Percentiles rank a stretch among this genome's conserved stretches.
Evolutionary conservation across 129 eudicot genomes (phyloP).

Genomic region (Flaveria sonorensis): DNA sequence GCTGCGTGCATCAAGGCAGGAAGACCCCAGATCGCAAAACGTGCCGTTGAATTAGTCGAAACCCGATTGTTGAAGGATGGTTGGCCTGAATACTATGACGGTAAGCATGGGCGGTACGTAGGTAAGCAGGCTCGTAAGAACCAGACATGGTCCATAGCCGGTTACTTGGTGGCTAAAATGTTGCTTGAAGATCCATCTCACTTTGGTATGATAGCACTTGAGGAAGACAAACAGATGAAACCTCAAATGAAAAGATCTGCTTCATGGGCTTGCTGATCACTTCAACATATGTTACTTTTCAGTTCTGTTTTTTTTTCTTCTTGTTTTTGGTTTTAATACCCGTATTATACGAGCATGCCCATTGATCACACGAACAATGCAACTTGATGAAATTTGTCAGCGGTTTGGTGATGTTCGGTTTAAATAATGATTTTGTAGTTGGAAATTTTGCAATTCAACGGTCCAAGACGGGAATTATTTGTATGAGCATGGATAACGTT

Average conservation of each 20-base stretch:
- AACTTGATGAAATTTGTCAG: constrained; percentile 32
- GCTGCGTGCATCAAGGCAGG: constrained; percentile 93
- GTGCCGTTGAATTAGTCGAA: constrained; percentile 77
- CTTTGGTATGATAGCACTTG: constrained; percentile 86
- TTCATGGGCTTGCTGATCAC: constrained; percentile 68
- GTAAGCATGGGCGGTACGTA: constrained; percentile 69
- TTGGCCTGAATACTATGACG: constrained; percentile 94
- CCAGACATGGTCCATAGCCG: constrained; percentile 97
- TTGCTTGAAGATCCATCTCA: constrained; percentile 97
- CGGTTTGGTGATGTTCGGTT: constrained; percentile 21
- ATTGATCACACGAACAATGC: constrained; percentile 16
- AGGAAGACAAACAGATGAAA: constrained; percentile 88
- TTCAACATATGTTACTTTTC: constrained; percentile 19
- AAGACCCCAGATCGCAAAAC: constrained; percentile 78
- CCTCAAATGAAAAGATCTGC: constrained; percentile 85
- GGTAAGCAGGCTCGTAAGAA: constrained; percentile 89
- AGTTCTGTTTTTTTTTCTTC: constrained; percentile 8
- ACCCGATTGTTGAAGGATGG: constrained; percentile 67
- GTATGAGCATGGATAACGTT: not conserved
- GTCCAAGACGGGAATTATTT: not conserved
- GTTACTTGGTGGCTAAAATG: constrained; percentile 92
- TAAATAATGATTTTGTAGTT: constrained; percentile 21
- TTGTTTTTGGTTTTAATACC: not conserved
- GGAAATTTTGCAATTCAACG: not conserved
- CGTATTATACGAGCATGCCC: constrained; percentile 13